Evolutionary conservation across 768 basidiomycete species (phyloP), one percentile per base, ranked within the genome.

Genomic region (Mycena latifolia): DNA sequence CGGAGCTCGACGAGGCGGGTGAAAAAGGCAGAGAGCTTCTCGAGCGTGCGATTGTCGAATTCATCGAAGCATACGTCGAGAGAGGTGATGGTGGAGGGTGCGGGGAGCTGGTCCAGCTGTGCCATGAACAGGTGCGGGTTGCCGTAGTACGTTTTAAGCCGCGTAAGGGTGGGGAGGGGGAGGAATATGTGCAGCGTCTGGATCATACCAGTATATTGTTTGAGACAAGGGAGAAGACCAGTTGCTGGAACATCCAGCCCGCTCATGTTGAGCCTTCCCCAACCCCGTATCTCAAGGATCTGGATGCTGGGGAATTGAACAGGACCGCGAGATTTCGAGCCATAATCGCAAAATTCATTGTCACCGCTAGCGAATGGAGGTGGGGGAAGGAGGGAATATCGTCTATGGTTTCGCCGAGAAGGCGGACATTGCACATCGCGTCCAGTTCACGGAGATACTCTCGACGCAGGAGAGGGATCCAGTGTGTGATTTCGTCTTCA

Each of bases 301-400:
- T 15, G 12, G 20, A 56, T 15, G 28, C 27, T 22, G 20, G 55
- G 55, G n/a, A 56, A 33, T 56, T 56, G n/a, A 29, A 11, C 55
- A 56, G 41, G n/a, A n/a, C 5, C 18, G 20, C 25, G 54, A 43
- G 12, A 15, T 27, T 43, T 3, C 11, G 11, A 11, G 50, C 1
- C 55, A 46, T 56, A 5, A 17, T 33, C 43, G 43, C 20, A 4
- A 56, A 17, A 17, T n/a, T 22, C 27, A 56, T 29, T 20, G 18
- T 46, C 1, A 17, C 14, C 3, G 41, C n/a, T n/a, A 56, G 22
- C n/a, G n/a, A n/a, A n/a, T 46, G 41, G 11, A 56, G 25, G 18
- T 29, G 20, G 29, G 41, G 55, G 18, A 56, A 31, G 2, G 28
- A 24, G 6, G 55, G 43, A 8, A 56, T 22, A 9, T 17, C 31